Evolutionary conservation across 176 grass and related monocot species (phyloP), one percentile per base, ranked within the genome.

Genomic region (Cymbopogon citratus): DNA sequence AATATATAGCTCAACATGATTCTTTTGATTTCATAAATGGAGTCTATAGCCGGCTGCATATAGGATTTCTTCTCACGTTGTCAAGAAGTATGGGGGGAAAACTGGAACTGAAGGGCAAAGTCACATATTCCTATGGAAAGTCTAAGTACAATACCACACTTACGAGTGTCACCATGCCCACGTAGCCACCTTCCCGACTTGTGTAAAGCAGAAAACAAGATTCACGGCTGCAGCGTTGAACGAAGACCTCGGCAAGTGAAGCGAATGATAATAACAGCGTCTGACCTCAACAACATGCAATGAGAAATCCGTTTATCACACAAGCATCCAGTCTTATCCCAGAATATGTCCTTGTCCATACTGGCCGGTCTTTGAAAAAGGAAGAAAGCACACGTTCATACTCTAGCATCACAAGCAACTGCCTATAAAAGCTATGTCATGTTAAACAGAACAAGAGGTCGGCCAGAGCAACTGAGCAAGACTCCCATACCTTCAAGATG

Each of bases 401-500:
- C 27, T 39, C 16, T 48, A 39, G 52, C 19, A 68, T 56, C 46
- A 73, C 46, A 67, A 36, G 3, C 66, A 77, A 44, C 54, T 57
- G 38, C 66, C 75, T 83, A 87, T 87, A 86, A 75, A 90, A 87
- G 39, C 66, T 26, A 65, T 34, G 69, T 64, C 73, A 83, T 77
- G 31, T 73, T 48, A 27, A 77, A 49, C 36, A 41, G 16, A 41
- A 35, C 46, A 62, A 12, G 12, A 71, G 82, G 51, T 51, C 71
- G 39, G 40, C 14, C 34, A 16, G 49, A 69, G 70, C 34, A 80
- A 76, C 18, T 7, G 51, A 51, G 52, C 27, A 54, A 62, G 40
- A 85, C 39, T 44, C 41, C 52, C 87, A 41, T 86, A 87, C 68
- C 69, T 69, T 60, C 7, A 69, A 7, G 33, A 90, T 90, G 88